These are phyloP conservation scores for Candida pini DNA, from an alignment of 805 yeast genomes.

Conservation along the genomic window DNA sequence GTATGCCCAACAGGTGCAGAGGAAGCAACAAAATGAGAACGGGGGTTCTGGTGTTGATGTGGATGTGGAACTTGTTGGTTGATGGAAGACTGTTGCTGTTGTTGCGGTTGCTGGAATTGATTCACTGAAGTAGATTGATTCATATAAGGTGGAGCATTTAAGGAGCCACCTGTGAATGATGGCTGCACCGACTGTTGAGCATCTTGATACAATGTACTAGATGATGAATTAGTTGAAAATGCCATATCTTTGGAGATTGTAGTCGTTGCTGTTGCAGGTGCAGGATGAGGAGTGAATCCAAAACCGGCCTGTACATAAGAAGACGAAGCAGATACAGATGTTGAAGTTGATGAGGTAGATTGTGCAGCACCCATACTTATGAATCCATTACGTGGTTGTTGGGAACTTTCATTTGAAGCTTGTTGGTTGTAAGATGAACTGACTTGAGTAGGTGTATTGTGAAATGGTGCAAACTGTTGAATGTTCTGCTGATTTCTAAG, in stretches of 20 bases:
- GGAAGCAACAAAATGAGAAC: slow-evolving; percentile 22
- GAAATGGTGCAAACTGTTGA: slow-evolving; percentile 31
- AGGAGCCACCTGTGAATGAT: slow-evolving; percentile 4
- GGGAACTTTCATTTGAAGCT: slow-evolving; percentile 3
- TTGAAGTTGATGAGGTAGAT: slow-evolving; percentile 3
- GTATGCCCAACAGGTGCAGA: slow-evolving; percentile 25
- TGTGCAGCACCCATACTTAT: slow-evolving; percentile 9
- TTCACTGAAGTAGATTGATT: slow-evolving; percentile 1
- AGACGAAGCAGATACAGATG: slow-evolving; percentile 6
- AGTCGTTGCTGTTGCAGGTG: slow-evolving; percentile 50
- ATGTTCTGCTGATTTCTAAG: slow-evolving; percentile 13
- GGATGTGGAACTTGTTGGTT: slow-evolving; percentile 8
- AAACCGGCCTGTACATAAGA: slow-evolving; percentile 9
- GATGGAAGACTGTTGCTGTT: slow-evolving; percentile 3
- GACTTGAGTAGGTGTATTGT: slow-evolving; percentile 44
- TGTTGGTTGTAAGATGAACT: slow-evolving; percentile 31
- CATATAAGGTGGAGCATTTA: not conserved
- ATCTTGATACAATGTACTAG: slow-evolving; percentile 29
- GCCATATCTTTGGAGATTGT: slow-evolving; percentile 46
- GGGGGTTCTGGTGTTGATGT: slow-evolving; percentile 11
- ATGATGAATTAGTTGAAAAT: slow-evolving; percentile 31
- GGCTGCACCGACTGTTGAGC: slow-evolving; percentile 24
- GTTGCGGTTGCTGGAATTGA: slow-evolving; percentile 9
- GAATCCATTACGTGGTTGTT: slow-evolving; percentile 11
- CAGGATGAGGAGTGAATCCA: slow-evolving; percentile 31